Evolutionary conservation across 2,329 filamentous ascomycete species (phyloP), one percentile per base, ranked within the genome.

Genomic region (Fusarium sp.): DNA sequence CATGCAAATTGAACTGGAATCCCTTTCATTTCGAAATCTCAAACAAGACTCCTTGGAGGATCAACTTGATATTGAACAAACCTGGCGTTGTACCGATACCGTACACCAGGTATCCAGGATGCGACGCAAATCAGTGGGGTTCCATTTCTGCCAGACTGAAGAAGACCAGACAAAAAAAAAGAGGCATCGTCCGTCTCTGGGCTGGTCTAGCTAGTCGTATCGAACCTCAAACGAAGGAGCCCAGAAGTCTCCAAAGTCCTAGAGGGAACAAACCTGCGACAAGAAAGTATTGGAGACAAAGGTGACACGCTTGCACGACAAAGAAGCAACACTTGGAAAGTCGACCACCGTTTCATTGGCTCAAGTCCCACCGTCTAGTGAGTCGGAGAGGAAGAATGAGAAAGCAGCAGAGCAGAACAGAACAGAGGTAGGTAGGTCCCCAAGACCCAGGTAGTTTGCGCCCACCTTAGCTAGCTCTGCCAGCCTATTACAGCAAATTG

Each of bases 231-330:
- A 55, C 23, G 47, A 50, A 50, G 7, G 34, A 38, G 33, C 33
- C 16, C 56, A 38, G 26, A 46, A 49, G 34, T 34, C 12, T 41
- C 38, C 45, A 49, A 20, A 26, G n/a, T 28, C 28, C 52, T 37
- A 37, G 18, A 38, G 26, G 30, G 26, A 59, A 57, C 30, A 30
- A 54, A 46, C 37, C 58, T 63, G 60, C 50, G 44, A 60, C 60
- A 50, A 60, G 41, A 45, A 31, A 65, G 41, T 30, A 62, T 62
- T 62, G 41, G 59, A 65, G 54, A 51, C 60, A 69, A 66, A 62
- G 34, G 47, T 69, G 66, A 69, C 61, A 69, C 65, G 55, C 65
- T 66, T 62, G 41, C 57, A 62, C 50, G 28, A 66, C 60, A 65
- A 60, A 61, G 44, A 67, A 51, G 33, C 51, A 23, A 69, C 34